Base-by-base conservation (phyloP, 2,329 filamentous ascomycete species). In the Sporothrix phasma region DNA sequence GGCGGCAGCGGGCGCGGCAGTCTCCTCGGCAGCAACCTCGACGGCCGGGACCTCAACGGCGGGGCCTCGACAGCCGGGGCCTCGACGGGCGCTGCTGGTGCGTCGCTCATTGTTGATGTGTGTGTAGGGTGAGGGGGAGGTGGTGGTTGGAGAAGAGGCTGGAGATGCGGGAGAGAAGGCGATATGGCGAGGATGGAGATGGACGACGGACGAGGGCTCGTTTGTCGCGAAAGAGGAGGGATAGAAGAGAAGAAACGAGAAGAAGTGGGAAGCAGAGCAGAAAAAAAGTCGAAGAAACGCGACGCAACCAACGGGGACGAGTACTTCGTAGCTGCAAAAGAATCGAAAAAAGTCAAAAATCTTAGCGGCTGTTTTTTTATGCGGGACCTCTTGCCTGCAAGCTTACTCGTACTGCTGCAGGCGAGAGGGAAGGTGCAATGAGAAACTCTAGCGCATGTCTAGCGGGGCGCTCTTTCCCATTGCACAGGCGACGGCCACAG, bases 81-180 rank as follows among this genome's bases (percentile, higher is more conserved):
- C 70, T 69, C 69, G 56, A 66, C 66, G 15, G 68, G 64, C 37
- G 63, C 66, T 26, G 66, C 61, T 54, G 67, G 26, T 54, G 68
- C 67, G 66, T 68, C 68, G 65, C 67, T 69, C 70, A 71, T 71
- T 39, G 45, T 51, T 53, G 51, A 56, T 39, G n/a, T 39, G 51
- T 56, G 31, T 56, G 31, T 7, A n/a, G n/a, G n/a, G 7, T 19
- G 49, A 31, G 58, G 41, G 17, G 5, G 29, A 26, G 43, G 26
- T 7, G 43, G 6, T 6, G 51, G 15, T 45, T 29, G 47, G 5
- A 46, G 26, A 26, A n/a, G 43, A 41, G 7, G 53, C 10, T 41
- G 31, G 54, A 11, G 43, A 51, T 15, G 53, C 17, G 22, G 31
- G 22, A n/a, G 24, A 22, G 4, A 13, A 49, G 13, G 17, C 41